Evolutionary conservation across 164 flowering plant genomes (phyloP).

Genomic region (Stephania japonica): DNA sequence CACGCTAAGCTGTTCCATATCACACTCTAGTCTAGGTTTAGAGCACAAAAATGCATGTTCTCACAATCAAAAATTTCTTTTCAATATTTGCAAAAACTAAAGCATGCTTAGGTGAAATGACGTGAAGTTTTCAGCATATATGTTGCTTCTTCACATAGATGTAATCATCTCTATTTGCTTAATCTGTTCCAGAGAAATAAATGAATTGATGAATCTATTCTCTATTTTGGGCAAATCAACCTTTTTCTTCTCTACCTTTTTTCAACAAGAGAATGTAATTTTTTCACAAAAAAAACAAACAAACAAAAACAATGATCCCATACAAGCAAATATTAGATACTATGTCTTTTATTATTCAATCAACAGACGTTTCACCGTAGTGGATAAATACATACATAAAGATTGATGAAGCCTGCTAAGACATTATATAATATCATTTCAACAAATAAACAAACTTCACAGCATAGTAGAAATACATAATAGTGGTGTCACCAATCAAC

Average conservation of each 20-base stretch:
- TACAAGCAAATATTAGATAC: not conserved
- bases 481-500: not conserved
- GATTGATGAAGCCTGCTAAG: not conserved
- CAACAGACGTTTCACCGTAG: too few relatives aligned
- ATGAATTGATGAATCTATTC: not conserved
- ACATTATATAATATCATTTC: not conserved
- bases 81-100: not conserved
- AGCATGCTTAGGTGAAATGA: not conserved
- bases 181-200: not conserved
- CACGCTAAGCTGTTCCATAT: slow-evolving; percentile 6
- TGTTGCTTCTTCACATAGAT: too few relatives aligned
- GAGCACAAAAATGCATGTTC: not conserved
- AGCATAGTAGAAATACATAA: too few relatives aligned
- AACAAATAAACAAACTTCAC: not conserved
- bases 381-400: not conserved
- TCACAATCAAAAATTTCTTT: too few relatives aligned
- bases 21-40: not conserved
- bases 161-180: not conserved
- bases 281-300: too few relatives aligned
- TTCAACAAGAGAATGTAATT: too few relatives aligned
- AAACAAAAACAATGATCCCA: too few relatives aligned
- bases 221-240: too few relatives aligned
- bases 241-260: too few relatives aligned
- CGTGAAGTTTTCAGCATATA: not conserved
- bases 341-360: not conserved